Conservation (phyloP, 768 basidiomycete genomes). For the Psilocybe subaeruginosa region DNA sequence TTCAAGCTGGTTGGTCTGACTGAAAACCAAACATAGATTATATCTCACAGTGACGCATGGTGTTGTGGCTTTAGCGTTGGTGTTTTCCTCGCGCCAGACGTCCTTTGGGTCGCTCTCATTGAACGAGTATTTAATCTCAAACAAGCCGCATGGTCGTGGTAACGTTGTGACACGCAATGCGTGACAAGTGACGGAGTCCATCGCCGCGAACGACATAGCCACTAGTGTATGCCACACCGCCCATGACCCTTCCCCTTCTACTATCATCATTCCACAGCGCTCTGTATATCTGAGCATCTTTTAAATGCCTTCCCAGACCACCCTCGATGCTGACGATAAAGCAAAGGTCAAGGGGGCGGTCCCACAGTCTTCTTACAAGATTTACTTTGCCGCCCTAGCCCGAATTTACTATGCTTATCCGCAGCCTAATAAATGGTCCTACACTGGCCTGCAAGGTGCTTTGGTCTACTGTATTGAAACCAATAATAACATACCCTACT, state of each 20-base stretch:
- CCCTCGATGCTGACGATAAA: slow-evolving; percentile 78
- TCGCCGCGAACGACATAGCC: background rate
- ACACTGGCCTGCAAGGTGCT: slow-evolving; percentile 86
- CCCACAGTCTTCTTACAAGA: slow-evolving; percentile 65
- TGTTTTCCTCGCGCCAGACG: too few species aligned
- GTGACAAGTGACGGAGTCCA: slow-evolving; percentile 8
- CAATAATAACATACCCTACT: slow-evolving; percentile 54
- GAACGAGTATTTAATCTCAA: background rate
- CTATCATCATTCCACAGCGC: slow-evolving; percentile 3
- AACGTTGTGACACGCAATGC: background rate
- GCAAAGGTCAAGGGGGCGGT: slow-evolving; percentile 69
- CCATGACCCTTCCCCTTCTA: slow-evolving; percentile 8
- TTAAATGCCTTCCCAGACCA: slow-evolving; percentile 74
- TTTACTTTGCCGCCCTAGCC: slow-evolving; percentile 78
- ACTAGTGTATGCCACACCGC: slow-evolving; percentile 1
- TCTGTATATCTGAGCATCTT: background rate
- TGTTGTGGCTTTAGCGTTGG: too few species aligned
- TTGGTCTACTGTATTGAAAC: slow-evolving; percentile 73
- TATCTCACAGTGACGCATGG: too few species aligned
- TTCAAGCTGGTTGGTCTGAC: too few species aligned
- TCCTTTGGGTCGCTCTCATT: too few species aligned
- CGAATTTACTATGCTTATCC: slow-evolving; percentile 92
- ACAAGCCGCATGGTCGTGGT: background rate
- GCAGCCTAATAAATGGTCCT: slow-evolving; percentile 77
- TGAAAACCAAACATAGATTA: too few species aligned